Evolutionary conservation across 441 rosid species (phyloP).

Genomic region (Adansonia gregorii): DNA sequence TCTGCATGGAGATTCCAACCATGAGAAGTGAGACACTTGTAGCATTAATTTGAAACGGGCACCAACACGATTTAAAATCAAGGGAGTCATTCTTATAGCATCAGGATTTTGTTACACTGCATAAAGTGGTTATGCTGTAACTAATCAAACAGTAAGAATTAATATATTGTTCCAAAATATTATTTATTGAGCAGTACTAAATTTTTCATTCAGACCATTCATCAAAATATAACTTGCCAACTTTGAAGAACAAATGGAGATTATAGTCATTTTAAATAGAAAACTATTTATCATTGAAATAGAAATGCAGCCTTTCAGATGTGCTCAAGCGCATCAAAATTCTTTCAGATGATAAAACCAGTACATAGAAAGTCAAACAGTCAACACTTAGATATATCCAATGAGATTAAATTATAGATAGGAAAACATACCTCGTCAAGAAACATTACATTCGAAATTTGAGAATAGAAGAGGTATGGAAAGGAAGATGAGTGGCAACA

Average conservation of each 20-base stretch:
- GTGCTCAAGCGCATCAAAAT: not conserved
- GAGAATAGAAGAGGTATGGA: not conserved
- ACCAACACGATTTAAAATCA: constrained; percentile 11
- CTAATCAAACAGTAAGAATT: constrained; percentile 6
- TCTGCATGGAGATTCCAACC: constrained; percentile 49
- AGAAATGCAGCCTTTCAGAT: not conserved
- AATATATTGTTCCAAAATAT: not conserved
- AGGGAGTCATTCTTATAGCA: not conserved
- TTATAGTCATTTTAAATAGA: constrained; percentile 3
- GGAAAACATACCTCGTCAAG: not conserved
- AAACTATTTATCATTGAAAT: not conserved
- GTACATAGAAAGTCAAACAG: not conserved
- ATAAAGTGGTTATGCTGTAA: constrained; percentile 10
- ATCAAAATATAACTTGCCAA: constrained; percentile 13
- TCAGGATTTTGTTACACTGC: not conserved
- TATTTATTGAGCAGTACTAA: not conserved
- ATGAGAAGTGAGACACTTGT: constrained; percentile 19
- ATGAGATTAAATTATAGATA: not conserved
- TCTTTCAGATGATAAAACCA: not conserved
- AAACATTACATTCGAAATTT: not conserved
- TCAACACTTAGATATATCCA: not conserved
- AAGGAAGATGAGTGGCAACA: constrained; percentile 1
- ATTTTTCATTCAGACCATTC: not conserved
- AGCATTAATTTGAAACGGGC: constrained; percentile 15
- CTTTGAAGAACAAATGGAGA: constrained; percentile 18